Base-by-base conservation (phyloP, 2,329 filamentous ascomycete species). In the Alternaria incomplexa region DNA sequence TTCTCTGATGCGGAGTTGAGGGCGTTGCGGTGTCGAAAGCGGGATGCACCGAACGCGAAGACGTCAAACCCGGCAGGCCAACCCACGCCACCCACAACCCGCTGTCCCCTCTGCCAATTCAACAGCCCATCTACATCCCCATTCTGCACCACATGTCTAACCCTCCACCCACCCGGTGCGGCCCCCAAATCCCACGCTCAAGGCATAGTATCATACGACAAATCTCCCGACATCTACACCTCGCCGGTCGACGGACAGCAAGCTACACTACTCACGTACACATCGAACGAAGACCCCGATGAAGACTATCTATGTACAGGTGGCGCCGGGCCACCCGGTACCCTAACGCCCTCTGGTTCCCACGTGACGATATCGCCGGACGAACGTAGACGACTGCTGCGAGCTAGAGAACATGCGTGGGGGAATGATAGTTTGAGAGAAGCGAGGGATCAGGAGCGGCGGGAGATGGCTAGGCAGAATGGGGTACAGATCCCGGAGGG, bases 301-400 rank as follows among this genome's bases (percentile, higher is more conserved):
- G 51, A 54, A 28, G 4, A 4, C 17, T 6, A 25, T 5, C n/a
- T 44, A 2, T 17, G 22, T 13, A 54, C 51, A 26, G 36, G 36
- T 7, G 30, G 30, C 13, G 51, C 51, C 20, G 36, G 51, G 6
- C 51, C 51, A 43, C 22, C 32, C 6, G 51, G 51, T 23, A 44
- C 51, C 6, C 1, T 44, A n/a, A n/a, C 15, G 5, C 15, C 15
- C 0, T 36, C 32, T n/a, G 32, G 32, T n/a, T 0, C 32, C 0
- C 15, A 36, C 32, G 32, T 36, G 32, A 15, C 15, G 3, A 36
- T 36, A 9, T 9, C 32, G 15, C 1, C 15, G 15, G 7, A 36
- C 15, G 15, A 26, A 15, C 13, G 10, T 5, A 5, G 51, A 11
- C 15, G 36, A n/a, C 9, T 54, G 9, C 6, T 28, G 13, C 23